A percentile compares a stretch with the other conserved stretches of the same genome.
Conservation (phyloP, 73 alveolate species). For the Uronychia binucleata region DNA sequence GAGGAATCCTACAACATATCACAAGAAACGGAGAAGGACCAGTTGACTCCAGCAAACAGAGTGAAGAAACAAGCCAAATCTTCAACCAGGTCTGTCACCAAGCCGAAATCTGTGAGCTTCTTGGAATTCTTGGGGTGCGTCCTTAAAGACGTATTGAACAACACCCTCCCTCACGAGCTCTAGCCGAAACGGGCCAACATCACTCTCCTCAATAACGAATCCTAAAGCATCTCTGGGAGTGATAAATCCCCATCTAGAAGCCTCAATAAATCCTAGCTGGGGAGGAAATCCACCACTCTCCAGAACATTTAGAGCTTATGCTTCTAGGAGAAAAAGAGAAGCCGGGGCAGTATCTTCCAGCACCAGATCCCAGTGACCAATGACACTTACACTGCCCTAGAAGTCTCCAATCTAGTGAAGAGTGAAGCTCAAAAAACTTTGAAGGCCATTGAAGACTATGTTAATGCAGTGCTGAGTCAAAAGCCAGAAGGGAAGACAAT, state of each 20-base stretch:
- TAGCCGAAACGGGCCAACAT: too few relatives aligned
- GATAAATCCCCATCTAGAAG: not conserved
- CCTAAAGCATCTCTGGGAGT: not conserved
- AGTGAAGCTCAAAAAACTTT: not conserved
- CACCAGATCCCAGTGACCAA: not conserved
- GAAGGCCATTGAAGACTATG: not conserved
- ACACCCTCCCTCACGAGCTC: not conserved
- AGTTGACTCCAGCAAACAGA: too few relatives aligned
- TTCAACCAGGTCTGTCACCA: too few relatives aligned
- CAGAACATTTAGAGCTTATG: not conserved
- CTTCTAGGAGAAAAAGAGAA: not conserved
- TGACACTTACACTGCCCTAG: not conserved
- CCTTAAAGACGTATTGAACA: not conserved
- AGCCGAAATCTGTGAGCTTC: too few relatives aligned
- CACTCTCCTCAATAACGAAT: not conserved
- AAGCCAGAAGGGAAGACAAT: not conserved
- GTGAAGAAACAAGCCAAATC: too few relatives aligned
- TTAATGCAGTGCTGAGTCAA: not conserved
- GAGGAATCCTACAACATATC: not conserved
- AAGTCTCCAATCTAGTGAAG: not conserved
- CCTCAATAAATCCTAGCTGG: not conserved
- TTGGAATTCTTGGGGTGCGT: not conserved
- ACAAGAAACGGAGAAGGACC: not conserved
- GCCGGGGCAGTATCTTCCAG: not conserved
- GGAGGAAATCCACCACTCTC: not conserved